Percentiles rank a stretch among this genome's conserved stretches.
phyloP scores from a whole-genome alignment of 2,329 filamentous ascomycete genomes.

The Fusarium siculi region DNA sequence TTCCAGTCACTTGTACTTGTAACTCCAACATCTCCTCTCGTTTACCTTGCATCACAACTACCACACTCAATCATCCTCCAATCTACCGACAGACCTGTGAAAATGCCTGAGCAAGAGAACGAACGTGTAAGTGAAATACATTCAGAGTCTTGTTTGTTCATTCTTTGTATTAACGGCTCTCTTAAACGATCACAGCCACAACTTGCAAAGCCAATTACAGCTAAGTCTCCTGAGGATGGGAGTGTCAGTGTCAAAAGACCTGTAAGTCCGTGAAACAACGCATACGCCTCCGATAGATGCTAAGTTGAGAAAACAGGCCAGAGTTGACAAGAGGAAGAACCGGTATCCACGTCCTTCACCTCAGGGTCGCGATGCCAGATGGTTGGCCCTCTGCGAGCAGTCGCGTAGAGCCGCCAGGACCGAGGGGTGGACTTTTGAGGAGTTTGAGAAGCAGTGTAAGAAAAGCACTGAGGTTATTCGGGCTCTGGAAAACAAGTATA shows the following conservation, averaged over 20 bases:
- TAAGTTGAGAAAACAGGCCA: neutral
- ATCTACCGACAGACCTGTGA: neutral
- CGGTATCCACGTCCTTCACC: neutral
- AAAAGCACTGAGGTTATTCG: neutral
- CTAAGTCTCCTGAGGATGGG: neutral
- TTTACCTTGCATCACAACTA: too few relatives aligned
- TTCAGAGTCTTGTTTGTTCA: neutral
- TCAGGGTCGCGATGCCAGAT: neutral
- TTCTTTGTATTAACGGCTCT: neutral
- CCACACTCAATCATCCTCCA: neutral
- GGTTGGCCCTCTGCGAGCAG: neutral
- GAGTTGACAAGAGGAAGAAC: neutral
- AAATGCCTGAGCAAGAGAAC: neutral
- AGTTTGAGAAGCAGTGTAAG: too few relatives aligned
- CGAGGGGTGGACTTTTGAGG: neutral
- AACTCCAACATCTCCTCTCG: neutral
- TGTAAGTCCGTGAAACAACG: neutral
- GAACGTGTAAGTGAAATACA: neutral
- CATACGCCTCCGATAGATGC: neutral
- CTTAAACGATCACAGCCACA: too few relatives aligned
- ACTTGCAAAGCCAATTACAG: accelerated
- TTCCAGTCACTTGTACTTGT: too few relatives aligned
- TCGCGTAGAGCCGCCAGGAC: neutral
- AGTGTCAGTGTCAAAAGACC: neutral
- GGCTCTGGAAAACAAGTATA: neutral